Percentiles rank a stretch among this genome's conserved stretches.
phyloP scores from a whole-genome alignment of 2,329 filamentous ascomycete genomes.

The Nemania diffusa region DNA sequence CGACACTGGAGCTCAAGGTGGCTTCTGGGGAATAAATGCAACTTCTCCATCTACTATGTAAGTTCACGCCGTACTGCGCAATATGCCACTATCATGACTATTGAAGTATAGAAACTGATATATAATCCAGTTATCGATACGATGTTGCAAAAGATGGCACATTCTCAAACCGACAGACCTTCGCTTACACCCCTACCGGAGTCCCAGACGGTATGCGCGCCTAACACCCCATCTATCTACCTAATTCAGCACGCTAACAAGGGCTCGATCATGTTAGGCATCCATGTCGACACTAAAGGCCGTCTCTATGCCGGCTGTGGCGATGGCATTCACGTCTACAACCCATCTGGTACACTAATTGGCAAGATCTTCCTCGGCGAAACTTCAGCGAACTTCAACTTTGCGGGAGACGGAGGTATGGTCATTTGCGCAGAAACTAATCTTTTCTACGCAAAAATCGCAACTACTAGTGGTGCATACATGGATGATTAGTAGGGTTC shows the following conservation, averaged over 20 bases:
- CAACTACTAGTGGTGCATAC: conserved; percentile 40
- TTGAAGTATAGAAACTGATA: conserved; percentile 7
- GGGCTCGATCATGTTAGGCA: conserved; percentile 58
- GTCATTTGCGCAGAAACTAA: conserved; percentile 56
- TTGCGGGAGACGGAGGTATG: conserved; percentile 55
- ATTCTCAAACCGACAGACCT: conserved; percentile 60
- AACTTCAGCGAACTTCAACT: conserved; percentile 60
- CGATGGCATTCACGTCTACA: conserved; percentile 63
- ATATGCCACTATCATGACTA: not conserved
- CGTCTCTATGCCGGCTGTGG: conserved; percentile 65
- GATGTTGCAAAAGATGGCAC: conserved; percentile 59
- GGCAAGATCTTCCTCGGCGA: conserved; percentile 67
- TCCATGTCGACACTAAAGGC: conserved; percentile 64
- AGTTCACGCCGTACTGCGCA: conserved; percentile 38
- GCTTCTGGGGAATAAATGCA: conserved; percentile 55
- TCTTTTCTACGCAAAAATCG: conserved; percentile 54
- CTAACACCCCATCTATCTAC: not conserved
- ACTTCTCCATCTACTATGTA: conserved; percentile 60
- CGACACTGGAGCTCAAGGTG: conserved; percentile 64
- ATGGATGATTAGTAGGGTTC: conserved; percentile 2
- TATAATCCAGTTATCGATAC: conserved; percentile 55
- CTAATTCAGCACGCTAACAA: conserved; percentile 27
- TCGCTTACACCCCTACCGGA: conserved; percentile 65
- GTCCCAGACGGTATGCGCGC: conserved; percentile 65
- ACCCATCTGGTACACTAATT: conserved; percentile 59